A percentile compares a stretch with the other conserved stretches of the same genome.
Conservation (phyloP, 2,329 filamentous ascomycete species). For the Trichophyton simii region DNA sequence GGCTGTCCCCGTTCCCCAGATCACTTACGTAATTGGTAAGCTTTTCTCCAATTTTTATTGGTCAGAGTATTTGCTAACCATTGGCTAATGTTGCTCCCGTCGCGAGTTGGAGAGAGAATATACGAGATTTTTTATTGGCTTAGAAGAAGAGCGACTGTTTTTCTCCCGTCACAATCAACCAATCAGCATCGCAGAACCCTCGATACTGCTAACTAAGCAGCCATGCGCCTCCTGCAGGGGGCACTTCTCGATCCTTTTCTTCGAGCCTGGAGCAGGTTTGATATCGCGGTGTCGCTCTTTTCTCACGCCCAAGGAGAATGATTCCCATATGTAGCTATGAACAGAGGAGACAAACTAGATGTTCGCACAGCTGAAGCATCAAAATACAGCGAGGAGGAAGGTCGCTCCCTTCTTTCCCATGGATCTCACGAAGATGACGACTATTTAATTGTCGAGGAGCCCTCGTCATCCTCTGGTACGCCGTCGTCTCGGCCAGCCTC, state of each 20-base stretch:
- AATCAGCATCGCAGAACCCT: too few relatives aligned
- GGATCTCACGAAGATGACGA: conserved; percentile 19
- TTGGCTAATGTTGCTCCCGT: too few relatives aligned
- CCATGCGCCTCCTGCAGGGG: background rate
- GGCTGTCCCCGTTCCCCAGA: too few relatives aligned
- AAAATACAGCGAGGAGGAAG: conserved; percentile 22
- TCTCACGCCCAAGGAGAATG: conserved; percentile 9
- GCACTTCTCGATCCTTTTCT: background rate
- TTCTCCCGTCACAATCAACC: too few relatives aligned
- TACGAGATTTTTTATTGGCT: too few relatives aligned
- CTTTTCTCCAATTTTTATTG: too few relatives aligned
- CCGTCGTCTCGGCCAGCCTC: background rate
- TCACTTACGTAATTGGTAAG: too few relatives aligned
- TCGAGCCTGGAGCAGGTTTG: background rate
- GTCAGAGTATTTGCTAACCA: too few relatives aligned
- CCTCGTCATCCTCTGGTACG: conserved; percentile 16
- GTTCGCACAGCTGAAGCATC: conserved; percentile 23
- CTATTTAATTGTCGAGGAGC: conserved; percentile 18
- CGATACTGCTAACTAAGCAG: background rate
- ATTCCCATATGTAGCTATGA: conserved; percentile 28
- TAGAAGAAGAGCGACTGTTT: too few relatives aligned
- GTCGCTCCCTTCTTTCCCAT: conserved; percentile 23
- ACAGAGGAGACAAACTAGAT: conserved; percentile 27
- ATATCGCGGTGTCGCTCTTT: background rate
- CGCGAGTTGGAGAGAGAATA: too few relatives aligned